phyloP scores from a whole-genome alignment of 2,329 filamentous ascomycete genomes.

The Tolypocladium tundrense region DNA sequence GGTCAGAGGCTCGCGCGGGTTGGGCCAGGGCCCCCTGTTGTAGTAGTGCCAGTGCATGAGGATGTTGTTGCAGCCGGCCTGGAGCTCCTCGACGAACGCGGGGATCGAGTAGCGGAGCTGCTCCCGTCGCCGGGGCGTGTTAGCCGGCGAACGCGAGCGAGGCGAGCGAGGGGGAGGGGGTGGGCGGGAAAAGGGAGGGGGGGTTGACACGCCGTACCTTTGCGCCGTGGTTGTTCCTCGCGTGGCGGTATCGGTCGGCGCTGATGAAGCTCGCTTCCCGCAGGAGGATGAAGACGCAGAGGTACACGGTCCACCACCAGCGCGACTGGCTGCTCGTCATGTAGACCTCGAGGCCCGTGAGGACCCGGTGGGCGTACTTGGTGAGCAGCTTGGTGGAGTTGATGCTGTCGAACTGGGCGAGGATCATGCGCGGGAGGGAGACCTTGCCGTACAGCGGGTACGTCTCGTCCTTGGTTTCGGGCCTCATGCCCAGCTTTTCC shows the following conservation, averaged over 20 bases:
- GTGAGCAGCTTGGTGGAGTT: constrained; percentile 24
- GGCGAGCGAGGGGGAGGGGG: too few relatives aligned
- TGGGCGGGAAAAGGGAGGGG: too few relatives aligned
- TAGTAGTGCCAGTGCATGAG: constrained; percentile 43
- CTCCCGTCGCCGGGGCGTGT: neutral
- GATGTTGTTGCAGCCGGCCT: constrained; percentile 34
- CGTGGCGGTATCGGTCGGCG: constrained; percentile 31
- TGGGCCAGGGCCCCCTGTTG: constrained; percentile 22
- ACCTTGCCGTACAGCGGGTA: constrained; percentile 29
- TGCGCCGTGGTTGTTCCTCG: constrained; percentile 23
- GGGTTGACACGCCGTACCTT: constrained; percentile 6
- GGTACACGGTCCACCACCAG: constrained; percentile 24
- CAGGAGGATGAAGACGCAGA: constrained; percentile 30
- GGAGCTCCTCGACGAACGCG: constrained; percentile 30
- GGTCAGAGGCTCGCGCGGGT: constrained; percentile 14
- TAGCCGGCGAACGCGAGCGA: neutral
- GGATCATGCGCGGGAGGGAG: constrained; percentile 31
- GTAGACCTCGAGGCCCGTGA: constrained; percentile 23
- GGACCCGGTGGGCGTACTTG: constrained; percentile 20
- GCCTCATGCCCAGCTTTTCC: constrained; percentile 29
- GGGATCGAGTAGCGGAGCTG: constrained; percentile 28
- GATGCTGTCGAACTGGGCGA: constrained; percentile 35
- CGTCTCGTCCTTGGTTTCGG: constrained; percentile 19
- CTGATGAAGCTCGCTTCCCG: constrained; percentile 29
- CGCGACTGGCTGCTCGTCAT: constrained; percentile 21